Base-by-base conservation (phyloP, 2,329 filamentous ascomycete species). In the Phialophora chinensis region DNA sequence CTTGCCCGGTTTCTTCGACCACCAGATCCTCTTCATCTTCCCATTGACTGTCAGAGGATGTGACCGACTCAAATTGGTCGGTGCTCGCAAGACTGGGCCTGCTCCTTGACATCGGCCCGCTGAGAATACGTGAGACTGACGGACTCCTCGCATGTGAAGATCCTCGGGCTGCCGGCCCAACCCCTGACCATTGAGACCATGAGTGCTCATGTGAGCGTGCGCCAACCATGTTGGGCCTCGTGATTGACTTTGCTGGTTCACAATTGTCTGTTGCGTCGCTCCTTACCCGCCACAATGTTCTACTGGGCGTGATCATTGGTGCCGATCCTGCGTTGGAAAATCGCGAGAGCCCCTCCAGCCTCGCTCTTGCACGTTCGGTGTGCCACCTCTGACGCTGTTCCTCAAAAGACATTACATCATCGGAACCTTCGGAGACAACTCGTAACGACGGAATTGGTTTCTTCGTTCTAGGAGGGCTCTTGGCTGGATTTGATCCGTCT, bases 21-120 rank as follows among this genome's bases (percentile, higher is more conserved):
- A 73, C 68, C 20, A 72, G 50, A 59, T 72, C 63, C 58, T 72
- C 63, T 58, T 71, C 69, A 44, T 73, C 70, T 69, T 68, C 69
- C 50, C 42, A 42, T 31, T 62, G 55, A 58, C 62, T 63, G n/a
- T 63, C 54, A 23, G 69, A 70, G 23, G 62, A 72, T 17, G 63
- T 50, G 12, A 62, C 61, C 29, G 69, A 70, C 10, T 71, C 69
- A 33, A 71, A 70, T 44, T 70, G 66, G n/a, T 66, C 52, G 49
- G 60, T 68, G 33, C 69, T 71, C 20, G 65, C 55, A 35, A 66
- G 44, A 27, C 67, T 69, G 5, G 44, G 29, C 14, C 59, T 57
- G 33, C 42, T 58, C 44, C 53, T 65, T 29, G 53, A 20, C 12
- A 47, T 23, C 4, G 53, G 57, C 4, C 60, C 29, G 55, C 52